Evolutionary conservation across 164 flowering plant genomes (phyloP), one percentile per base, ranked within the genome.

Genomic region (Tetracentron sinense): DNA sequence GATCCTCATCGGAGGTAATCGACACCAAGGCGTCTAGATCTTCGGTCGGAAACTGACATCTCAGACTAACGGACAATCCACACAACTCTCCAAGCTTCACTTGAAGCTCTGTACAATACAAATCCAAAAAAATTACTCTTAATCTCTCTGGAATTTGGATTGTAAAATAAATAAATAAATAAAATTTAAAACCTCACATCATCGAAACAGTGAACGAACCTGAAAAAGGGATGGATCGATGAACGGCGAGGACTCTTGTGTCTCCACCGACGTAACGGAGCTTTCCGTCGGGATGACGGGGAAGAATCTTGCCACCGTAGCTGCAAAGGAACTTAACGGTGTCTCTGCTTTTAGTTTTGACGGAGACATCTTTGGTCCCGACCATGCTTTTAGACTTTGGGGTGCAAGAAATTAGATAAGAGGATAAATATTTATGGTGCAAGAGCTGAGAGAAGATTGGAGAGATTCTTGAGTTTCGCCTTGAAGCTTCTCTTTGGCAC

Each of bases 231-330:
- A 85, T 66, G 75, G 90, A 83, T 47, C 96, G 91, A 31, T 80
- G 68, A 28, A 93, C 88, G 68, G 97, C 71, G 47, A 93, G 85
- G 52, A 93, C 86, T 25, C 98, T 85, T 38, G 92, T 93, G 16
- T 84, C 78, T 19, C 98, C 98, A 30, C 98, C 98, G 42, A 71
- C 73, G 69, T 93, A 93, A 60, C 98, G 96, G 74, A 93, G 98
- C 67, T 81, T 87, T 55, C 95, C 92, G 74, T 93, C 98, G 44
- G 96, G 77, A 47, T 78, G 61, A 69, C 98, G 96, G 33, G 98
- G 98, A 26, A 87, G 81, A 61, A 93, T 93, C 71, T 76, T 86
- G 67, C 98, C 98, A 72, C 92, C 96, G 63, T 93, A 93, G 69
- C 97, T 93, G 69, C 89, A 89, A 62, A 90, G 86, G 63, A 89